Evolutionary conservation across 2,329 filamentous ascomycete genomes (phyloP).

Genomic region (Cytospora piceae): DNA sequence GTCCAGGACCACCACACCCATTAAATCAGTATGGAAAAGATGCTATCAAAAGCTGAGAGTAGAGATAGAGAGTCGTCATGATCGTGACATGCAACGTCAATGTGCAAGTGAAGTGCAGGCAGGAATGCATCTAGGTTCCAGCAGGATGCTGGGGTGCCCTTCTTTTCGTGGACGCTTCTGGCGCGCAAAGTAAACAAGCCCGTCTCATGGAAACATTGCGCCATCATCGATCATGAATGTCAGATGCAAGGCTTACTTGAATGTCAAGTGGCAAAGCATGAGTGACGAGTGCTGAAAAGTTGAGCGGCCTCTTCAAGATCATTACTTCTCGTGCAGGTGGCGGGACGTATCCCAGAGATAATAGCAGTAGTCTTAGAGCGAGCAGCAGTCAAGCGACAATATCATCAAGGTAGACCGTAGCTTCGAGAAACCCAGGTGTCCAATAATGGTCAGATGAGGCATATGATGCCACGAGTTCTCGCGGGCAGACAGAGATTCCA

Average conservation of each 20-base stretch:
- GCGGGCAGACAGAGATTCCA: conserved; percentile 12
- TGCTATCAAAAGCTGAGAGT: conserved; percentile 2
- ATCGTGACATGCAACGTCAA: conserved; percentile 3
- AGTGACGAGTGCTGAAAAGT: conserved; percentile 17
- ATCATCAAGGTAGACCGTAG: conserved; percentile 7
- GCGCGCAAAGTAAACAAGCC: neutral
- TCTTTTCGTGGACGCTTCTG: conserved; percentile 13
- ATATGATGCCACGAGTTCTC: conserved; percentile 20
- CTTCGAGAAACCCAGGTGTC: conserved; percentile 5
- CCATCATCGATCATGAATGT: conserved; percentile 25
- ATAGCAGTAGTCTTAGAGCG: neutral
- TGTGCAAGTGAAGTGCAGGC: neutral
- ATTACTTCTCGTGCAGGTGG: conserved; percentile 3
- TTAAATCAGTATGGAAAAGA: conserved; percentile 17
- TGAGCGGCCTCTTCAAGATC: conserved; percentile 16
- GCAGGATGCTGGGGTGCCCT: conserved; percentile 3
- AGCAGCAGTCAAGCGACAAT: conserved; percentile 22
- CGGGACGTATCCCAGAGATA: conserved; percentile 1
- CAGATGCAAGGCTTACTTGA: conserved; percentile 29
- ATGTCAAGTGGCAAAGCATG: conserved; percentile 26
- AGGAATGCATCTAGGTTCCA: conserved; percentile 1
- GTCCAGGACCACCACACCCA: conserved; percentile 4
- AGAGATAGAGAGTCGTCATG: conserved; percentile 8
- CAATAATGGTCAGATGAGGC: conserved; percentile 23
- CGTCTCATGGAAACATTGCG: conserved; percentile 6